phyloP scores from a whole-genome alignment of 306 rosid genomes.

The Purshia tridentata region DNA sequence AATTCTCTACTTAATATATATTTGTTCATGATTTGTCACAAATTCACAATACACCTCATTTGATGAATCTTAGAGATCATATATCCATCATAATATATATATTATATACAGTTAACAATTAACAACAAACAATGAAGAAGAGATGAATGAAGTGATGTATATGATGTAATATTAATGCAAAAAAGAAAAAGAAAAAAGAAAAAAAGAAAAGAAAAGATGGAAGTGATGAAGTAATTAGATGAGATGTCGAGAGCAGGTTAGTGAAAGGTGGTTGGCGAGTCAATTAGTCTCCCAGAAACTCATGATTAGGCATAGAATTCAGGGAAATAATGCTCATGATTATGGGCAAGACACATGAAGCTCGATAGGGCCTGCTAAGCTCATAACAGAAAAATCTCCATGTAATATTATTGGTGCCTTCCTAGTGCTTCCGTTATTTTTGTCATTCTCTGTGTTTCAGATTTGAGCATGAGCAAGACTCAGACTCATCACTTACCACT shows the following conservation, averaged over 20 bases:
- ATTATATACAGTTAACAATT: no score
- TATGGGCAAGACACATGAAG: constrained; percentile 26
- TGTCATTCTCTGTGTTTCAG: neutral
- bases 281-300: constrained; percentile 31
- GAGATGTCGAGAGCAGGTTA: constrained; percentile 40
- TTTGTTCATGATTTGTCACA: constrained; percentile 6
- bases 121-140: no score
- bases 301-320: constrained; percentile 33
- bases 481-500: neutral
- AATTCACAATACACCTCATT: constrained; percentile 2
- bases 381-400: constrained; percentile 16
- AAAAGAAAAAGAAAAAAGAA: no score
- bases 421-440: constrained; percentile 20
- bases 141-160: no score
- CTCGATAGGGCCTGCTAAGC: neutral
- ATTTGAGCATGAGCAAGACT: neutral
- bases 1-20: neutral
- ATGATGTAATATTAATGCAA: no score
- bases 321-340: constrained; percentile 24
- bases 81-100: no score
- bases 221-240: constrained; percentile 19
- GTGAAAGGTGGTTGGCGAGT: constrained; percentile 41
- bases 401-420: neutral
- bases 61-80: no score
- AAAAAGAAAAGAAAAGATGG: neutral